phyloP scores from a whole-genome alignment of 148 eudicot genomes.

The Rhododendron mucronatum region DNA sequence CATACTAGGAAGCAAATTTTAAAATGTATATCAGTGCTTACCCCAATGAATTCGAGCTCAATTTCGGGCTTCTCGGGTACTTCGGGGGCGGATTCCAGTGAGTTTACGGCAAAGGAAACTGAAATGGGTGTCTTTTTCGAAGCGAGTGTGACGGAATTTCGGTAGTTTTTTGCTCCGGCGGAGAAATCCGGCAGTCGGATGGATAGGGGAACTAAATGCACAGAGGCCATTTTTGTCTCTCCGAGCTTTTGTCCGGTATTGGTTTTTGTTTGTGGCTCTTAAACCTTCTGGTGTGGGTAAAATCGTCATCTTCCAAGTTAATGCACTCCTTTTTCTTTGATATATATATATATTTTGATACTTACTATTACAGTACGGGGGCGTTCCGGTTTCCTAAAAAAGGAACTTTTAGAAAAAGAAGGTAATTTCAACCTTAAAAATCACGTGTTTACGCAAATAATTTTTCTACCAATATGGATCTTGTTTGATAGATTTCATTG shows the following conservation, averaged over 20 bases:
- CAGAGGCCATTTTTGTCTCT: constrained; percentile 27
- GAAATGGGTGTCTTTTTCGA: constrained; percentile 20
- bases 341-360: too few relatives aligned
- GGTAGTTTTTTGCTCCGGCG: constrained; percentile 9
- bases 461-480: too few relatives aligned
- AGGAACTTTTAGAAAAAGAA: too few relatives aligned
- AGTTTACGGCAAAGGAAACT: constrained; percentile 27
- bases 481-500: too few relatives aligned
- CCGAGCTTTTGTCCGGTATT: background rate
- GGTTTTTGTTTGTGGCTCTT: background rate
- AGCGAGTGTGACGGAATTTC: constrained; percentile 10
- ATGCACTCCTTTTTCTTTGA: too few relatives aligned
- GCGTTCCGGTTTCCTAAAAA: too few relatives aligned
- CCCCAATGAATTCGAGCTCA: constrained; percentile 86
- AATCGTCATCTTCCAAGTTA: background rate
- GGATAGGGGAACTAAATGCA: constrained; percentile 30
- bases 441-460: too few relatives aligned
- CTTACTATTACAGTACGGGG: too few relatives aligned
- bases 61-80: constrained; percentile 46
- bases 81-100: constrained; percentile 35
- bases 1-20: background rate
- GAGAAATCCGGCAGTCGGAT: constrained; percentile 33
- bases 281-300: background rate
- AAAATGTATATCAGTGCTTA: constrained; percentile 3
- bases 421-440: too few relatives aligned